Evolutionary conservation across 2,329 filamentous ascomycete species (phyloP), one percentile per base, ranked within the genome.

Genomic region (Cylindrodendrum hubeiense): DNA sequence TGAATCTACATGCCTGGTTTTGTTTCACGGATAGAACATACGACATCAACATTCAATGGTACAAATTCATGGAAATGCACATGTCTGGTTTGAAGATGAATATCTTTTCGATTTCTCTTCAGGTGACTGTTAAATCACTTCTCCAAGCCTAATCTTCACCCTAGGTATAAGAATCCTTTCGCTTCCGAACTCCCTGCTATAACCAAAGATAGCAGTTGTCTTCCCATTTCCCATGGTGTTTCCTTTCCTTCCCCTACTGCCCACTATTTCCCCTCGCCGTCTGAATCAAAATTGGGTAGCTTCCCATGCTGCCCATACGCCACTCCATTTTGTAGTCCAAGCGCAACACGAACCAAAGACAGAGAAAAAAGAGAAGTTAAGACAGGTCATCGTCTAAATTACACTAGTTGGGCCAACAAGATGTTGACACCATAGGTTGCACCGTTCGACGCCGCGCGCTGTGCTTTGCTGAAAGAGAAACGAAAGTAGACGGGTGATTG

Each of bases 381-480:
- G 15, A 21, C 39, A 61, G 56, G 68, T 53, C 65, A 67, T 72
- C 63, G 62, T 71, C 72, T 74, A 74, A 69, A 75, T 75, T 75
- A 74, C 70, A 75, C 66, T 73, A 71, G 63, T 33, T 68, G 67
- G 67, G 67, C 51, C 50, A 50, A 55, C 52, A 66, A 53, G 51
- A 63, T 49, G 53, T 55, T 57, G 59, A 53, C 61, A 51, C 53
- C 62, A 64, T 72, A 65, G 15, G 51, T 61, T 57, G 59, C 60
- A 65, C 66, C 67, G 50, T 69, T 69, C 61, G 66, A 74, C 71
- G 69, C 72, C 72, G 65, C 59, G 63, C 73, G 67, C 71, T 74
- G 71, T 74, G 71, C 51, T 68, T 67, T 71, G 65, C 61, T 66
- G 63, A 67, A 60, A 62, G 60, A 65, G 53, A 61, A 67, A 66